Base-by-base conservation (phyloP, 2,329 filamentous ascomycete genomes). In the Sporothrix variecibatus region DNA sequence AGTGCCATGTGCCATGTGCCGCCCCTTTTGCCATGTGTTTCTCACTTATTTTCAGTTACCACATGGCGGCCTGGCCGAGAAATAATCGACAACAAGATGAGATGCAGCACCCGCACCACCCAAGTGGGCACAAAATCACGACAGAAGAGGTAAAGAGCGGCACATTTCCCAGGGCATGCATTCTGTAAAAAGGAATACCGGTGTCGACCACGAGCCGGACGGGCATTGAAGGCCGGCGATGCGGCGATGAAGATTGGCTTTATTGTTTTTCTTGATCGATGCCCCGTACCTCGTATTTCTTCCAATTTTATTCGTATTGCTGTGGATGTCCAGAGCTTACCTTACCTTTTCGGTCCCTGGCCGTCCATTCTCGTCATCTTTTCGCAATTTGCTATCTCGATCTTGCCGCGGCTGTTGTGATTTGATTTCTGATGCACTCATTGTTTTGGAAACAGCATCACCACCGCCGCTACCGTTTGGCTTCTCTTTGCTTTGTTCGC, bases 21-120 rank as follows among this genome's bases (percentile, higher is more conserved):
- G 26, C 53, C 40, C 7, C 11, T 12, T 43, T 40, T 64, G 60
- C 60, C 60, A 40, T 64, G 56, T 60, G 60, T 43, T 4, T 60
- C 28, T 20, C 6, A 26, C 26, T 56, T 56, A 56, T 56, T 56
- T 56, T 56, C 51, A 56, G 51, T 43, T 64, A 34, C 60, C 60
- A 64, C 34, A 38, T 64, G 60, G 60, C 60, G 60, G 60, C 60
- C 34, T 40, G 34, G 60, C 60, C 34, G 60, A 64, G 15, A n/a
- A 31, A 31, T 31, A 53, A 8, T 17, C n/a, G 15, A 51, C 46
- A 51, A 11, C 51, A 58, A 58, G 26, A 31, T 58, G 53, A 58
- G 34, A 38, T 62, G 31, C 58, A 64, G 31, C 58, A 12, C 3
- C 5, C 15, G 46, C 11, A 51, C 12, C 51, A 26, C 26, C 23